phyloP scores from a whole-genome alignment of 306 rosid genomes.

The Cajanus cajan region DNA sequence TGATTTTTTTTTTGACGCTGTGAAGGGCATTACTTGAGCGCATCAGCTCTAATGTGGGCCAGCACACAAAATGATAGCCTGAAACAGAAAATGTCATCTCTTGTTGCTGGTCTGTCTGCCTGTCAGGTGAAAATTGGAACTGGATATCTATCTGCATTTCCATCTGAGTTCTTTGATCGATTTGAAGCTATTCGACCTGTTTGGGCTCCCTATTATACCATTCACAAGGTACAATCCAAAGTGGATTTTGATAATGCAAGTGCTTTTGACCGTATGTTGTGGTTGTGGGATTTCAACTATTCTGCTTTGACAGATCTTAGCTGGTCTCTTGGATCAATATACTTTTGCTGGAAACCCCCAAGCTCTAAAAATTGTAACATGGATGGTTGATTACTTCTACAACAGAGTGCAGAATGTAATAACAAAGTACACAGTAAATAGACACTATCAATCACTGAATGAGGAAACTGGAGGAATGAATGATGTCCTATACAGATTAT shows the following conservation, averaged over 20 bases:
- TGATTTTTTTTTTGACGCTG: conserved; percentile 32
- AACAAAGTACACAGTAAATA: conserved; percentile 42
- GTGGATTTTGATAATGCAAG: conserved; percentile 9
- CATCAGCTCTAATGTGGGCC: conserved; percentile 88
- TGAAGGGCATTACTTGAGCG: conserved; percentile 95
- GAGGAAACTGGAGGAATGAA: conserved; percentile 99
- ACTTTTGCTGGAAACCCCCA: conserved; percentile 53
- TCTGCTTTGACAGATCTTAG: conserved; percentile 61
- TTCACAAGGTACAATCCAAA: conserved; percentile 74
- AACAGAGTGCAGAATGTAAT: conserved; percentile 77
- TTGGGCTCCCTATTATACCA: conserved; percentile 99
- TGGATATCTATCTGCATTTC: conserved; percentile 95
- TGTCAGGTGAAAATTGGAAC: conserved; percentile 77
- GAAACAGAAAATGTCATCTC: conserved; percentile 56
- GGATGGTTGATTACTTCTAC: conserved; percentile 94
- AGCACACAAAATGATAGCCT: conserved; percentile 60
- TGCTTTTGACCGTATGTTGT: conserved; percentile 15
- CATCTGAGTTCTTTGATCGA: conserved; percentile 67
- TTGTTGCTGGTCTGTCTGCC: conserved; percentile 52
- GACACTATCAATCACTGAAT: conserved; percentile 65
- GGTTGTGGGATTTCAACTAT: background rate
- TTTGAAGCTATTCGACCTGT: conserved; percentile 53
- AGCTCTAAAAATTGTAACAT: conserved; percentile 61
- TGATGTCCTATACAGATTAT: conserved; percentile 85
- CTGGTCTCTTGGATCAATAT: conserved; percentile 88